Conservation (phyloP, 208 protist species). For the Naegleria gruberi region DNA sequence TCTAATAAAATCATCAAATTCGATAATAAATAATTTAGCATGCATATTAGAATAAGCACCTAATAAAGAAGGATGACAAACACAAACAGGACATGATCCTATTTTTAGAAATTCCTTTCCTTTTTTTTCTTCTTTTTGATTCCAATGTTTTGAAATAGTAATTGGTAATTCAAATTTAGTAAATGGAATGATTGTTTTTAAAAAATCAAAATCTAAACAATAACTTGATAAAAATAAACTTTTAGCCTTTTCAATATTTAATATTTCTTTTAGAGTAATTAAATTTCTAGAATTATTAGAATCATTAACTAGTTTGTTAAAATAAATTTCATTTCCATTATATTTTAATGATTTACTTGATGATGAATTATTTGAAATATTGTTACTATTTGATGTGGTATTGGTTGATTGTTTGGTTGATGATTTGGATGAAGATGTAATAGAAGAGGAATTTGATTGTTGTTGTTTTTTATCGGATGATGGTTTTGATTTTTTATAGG, state of each 20-base stretch:
- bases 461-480: too few relatives aligned
- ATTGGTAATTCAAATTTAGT: neutral
- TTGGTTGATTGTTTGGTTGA: neutral
- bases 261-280: neutral
- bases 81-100: neutral
- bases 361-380: neutral
- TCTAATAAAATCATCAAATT: neutral
- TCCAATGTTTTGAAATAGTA: neutral
- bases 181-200: neutral
- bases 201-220: conserved; percentile 3
- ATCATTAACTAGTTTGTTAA: neutral
- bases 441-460: neutral
- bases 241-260: neutral
- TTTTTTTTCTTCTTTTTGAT: neutral
- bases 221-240: neutral
- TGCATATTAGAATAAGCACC: neutral
- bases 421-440: neutral
- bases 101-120: neutral
- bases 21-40: neutral
- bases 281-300: neutral
- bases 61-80: neutral
- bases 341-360: neutral
- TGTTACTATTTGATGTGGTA: neutral
- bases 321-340: neutral
- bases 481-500: too few relatives aligned